Evolutionary conservation across 1,284 basidiomycete species (phyloP).

Genomic region (Irpex lacteus): DNA sequence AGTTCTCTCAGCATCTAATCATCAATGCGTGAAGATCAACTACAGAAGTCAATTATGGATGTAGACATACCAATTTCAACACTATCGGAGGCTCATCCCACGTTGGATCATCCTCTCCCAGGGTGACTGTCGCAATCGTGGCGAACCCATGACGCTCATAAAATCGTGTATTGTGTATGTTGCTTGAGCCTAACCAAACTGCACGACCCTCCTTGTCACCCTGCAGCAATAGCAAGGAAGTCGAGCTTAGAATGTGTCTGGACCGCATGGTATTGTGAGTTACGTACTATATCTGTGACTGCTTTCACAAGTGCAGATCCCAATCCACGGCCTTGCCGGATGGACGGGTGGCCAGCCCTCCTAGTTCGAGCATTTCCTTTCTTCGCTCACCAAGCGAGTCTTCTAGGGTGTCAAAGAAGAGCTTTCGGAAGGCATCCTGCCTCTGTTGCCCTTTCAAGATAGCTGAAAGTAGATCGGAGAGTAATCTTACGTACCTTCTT

Average conservation of each 20-base stretch:
- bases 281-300: conserved; percentile 1
- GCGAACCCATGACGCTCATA: conserved; percentile 10
- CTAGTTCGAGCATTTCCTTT: conserved; percentile 7
- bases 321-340: conserved; percentile 8
- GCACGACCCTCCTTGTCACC: conserved; percentile 5
- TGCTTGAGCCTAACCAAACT: conserved; percentile 11
- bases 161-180: conserved; percentile 10
- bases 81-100: conserved; percentile 4
- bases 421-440: neutral
- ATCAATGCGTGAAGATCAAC: neutral
- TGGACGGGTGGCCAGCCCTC: neutral
- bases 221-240: neutral
- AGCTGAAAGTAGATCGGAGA: neutral
- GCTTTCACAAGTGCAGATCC: conserved; percentile 6
- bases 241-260: no score
- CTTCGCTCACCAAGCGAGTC: conserved; percentile 4
- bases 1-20: neutral
- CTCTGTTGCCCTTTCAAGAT: neutral
- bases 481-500: neutral
- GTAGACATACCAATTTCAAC: neutral
- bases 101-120: conserved; percentile 11
- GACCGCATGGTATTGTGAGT: no score
- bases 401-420: neutral
- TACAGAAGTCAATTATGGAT: neutral
- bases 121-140: neutral